Percentiles rank a stretch among this genome's conserved stretches.
These are phyloP conservation scores for Solanum phureja DNA, from an alignment of 257 asterid genomes.

Conservation along the genomic window DNA sequence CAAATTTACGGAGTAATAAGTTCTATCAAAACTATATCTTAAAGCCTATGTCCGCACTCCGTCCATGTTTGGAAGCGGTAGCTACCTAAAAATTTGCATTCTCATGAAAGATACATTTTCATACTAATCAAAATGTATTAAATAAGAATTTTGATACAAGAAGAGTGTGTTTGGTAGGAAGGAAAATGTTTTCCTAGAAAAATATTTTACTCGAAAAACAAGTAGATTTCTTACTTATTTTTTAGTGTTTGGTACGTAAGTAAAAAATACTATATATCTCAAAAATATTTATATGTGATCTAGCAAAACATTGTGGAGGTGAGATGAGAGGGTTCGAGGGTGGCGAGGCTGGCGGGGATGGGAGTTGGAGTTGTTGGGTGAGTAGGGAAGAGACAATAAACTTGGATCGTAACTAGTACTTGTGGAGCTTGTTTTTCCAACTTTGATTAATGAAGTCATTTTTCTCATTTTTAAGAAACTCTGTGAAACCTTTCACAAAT, in stretches of 20 bases:
- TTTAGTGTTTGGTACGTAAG: not conserved
- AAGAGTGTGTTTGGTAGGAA: not conserved
- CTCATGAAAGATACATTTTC: not conserved
- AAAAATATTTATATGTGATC: not conserved
- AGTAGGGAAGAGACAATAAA: not conserved
- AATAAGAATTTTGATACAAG: not conserved
- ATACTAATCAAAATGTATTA: not conserved
- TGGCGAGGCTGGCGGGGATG: not conserved
- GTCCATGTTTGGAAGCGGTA: not conserved
- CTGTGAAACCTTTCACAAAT: not conserved
- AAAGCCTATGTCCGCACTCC: not conserved
- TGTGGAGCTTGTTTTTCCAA: not conserved
- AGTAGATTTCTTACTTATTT: not conserved
- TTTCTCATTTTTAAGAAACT: not conserved
- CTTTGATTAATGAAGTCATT: not conserved
- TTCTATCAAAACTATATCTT: not conserved
- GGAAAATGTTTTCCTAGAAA: too few species aligned
- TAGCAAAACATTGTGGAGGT: not conserved
- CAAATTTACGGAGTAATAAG: not conserved
- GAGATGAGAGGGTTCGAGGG: not conserved
- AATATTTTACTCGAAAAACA: too few species aligned
- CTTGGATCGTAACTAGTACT: not conserved
- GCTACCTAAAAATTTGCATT: not conserved
- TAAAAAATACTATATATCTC: too few species aligned
- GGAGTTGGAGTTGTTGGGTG: not conserved